phyloP scores from a whole-genome alignment of 108 stramenopile species.

The Cyclotella atomus region DNA sequence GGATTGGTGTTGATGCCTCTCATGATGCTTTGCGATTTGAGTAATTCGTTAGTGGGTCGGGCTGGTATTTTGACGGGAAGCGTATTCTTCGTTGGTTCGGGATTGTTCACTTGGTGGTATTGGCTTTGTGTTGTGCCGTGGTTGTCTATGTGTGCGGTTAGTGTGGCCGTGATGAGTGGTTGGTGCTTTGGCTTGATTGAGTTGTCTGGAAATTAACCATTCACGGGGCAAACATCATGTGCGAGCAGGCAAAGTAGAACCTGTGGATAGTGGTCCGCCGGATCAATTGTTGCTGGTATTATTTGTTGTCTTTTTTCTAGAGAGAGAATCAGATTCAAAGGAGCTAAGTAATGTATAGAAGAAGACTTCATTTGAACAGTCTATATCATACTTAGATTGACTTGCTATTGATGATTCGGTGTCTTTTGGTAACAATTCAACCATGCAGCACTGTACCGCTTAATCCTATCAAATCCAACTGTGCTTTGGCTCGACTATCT shows the following conservation, averaged over 20 bases:
- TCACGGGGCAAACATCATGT: neutral
- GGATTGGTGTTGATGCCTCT: conserved; percentile 74
- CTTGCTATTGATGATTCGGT: too few species aligned
- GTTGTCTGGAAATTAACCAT: conserved; percentile 73
- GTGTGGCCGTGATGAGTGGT: conserved; percentile 62
- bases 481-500: conserved; percentile 61
- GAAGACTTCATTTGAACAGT: too few species aligned
- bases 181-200: conserved; percentile 86
- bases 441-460: conserved; percentile 50
- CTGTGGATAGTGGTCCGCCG: too few species aligned
- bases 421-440: too few species aligned
- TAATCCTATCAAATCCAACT: conserved; percentile 69
- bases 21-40: conserved; percentile 42
- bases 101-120: conserved; percentile 47
- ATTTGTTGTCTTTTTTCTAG: too few species aligned
- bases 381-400: too few species aligned
- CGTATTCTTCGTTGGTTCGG: conserved; percentile 35
- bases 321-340: too few species aligned
- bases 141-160: conserved; percentile 43
- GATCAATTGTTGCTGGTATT: too few species aligned
- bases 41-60: conserved; percentile 29
- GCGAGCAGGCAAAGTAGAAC: too few species aligned
- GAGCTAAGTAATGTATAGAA: too few species aligned
- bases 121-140: conserved; percentile 70
- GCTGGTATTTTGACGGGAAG: conserved; percentile 46